phyloP scores from a whole-genome alignment of 306 rosid species.

The Trifolium subterraneum region DNA sequence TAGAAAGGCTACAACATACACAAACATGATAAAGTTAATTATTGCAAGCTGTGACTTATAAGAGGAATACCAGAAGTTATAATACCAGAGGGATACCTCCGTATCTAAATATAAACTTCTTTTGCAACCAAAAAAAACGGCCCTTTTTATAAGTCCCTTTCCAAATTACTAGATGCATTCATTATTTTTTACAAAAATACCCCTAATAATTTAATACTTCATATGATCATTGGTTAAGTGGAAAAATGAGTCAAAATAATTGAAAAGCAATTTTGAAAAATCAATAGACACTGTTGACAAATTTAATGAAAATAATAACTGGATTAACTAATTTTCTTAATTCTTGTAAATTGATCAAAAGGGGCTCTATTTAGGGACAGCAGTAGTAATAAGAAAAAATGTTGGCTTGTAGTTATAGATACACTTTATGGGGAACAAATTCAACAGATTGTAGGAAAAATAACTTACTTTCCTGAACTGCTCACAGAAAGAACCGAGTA shows the following conservation, averaged over 20 bases:
- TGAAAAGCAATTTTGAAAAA: background rate
- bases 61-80: constrained; percentile 12
- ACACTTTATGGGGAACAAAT: background rate
- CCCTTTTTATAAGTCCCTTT: background rate
- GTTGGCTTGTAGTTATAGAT: constrained; percentile 12
- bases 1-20: constrained; percentile 24
- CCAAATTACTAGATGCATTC: background rate
- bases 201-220: background rate
- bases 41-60: constrained; percentile 18
- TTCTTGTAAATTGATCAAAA: background rate
- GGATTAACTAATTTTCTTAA: background rate
- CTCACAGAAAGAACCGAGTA: constrained; percentile 95
- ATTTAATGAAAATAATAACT: background rate
- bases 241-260: background rate
- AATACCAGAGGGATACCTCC: background rate
- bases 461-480: constrained; percentile 98
- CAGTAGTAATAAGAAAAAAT: constrained; percentile 18
- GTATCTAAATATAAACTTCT: background rate
- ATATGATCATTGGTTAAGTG: background rate
- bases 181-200: background rate
- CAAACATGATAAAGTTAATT: constrained; percentile 6
- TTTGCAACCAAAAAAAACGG: background rate
- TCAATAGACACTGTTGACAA: background rate
- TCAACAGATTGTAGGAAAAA: constrained; percentile 27
- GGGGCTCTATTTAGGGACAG: background rate